These are phyloP conservation scores for Leccinum pachyderme DNA, from an alignment of 1,284 basidiomycete species.

Conservation along the genomic window DNA sequence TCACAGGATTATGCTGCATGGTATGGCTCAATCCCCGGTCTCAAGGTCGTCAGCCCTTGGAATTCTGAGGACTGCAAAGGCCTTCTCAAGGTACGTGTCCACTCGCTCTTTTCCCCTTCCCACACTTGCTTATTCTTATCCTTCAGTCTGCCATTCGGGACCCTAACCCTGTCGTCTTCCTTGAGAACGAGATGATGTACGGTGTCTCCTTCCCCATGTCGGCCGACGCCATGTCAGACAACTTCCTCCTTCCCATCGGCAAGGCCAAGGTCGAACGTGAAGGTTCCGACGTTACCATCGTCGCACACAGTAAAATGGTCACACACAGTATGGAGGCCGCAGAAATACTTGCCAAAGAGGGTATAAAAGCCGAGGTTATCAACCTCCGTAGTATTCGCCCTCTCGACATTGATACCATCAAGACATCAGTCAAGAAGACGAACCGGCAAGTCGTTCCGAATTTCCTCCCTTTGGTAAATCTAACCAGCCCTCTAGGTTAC, in stretches of 20 bases:
- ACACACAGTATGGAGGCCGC: constrained; percentile 91
- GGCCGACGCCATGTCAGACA: constrained; percentile 90
- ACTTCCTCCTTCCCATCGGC: constrained; percentile 94
- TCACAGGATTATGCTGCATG: constrained; percentile 91
- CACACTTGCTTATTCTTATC: constrained; percentile 6
- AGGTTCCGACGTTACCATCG: constrained; percentile 92
- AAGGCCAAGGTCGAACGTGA: constrained; percentile 96
- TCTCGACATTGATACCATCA: constrained; percentile 96
- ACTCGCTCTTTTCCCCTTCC: not conserved
- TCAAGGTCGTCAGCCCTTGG: constrained; percentile 98
- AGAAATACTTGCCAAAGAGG: constrained; percentile 90
- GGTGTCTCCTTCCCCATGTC: constrained; percentile 97
- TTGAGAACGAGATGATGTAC: constrained; percentile 99
- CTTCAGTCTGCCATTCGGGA: constrained; percentile 91
- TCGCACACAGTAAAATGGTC: constrained; percentile 97
- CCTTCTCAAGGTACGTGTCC: constrained; percentile 77
- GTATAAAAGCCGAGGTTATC: constrained; percentile 97
- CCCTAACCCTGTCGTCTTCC: constrained; percentile 96
- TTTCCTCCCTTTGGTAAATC: constrained; percentile 1
- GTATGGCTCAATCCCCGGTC: constrained; percentile 95
- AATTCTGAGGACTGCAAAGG: constrained; percentile 98
- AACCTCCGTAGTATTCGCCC: constrained; percentile 96
- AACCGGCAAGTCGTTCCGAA: constrained; percentile 60
- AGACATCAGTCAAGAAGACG: constrained; percentile 96
- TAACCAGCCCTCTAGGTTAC: constrained; percentile 51